Evolutionary conservation across 192 early-diverging fungal genomes (phyloP), one percentile per base, ranked within the genome.

Genomic region (Coemansia sp.): DNA sequence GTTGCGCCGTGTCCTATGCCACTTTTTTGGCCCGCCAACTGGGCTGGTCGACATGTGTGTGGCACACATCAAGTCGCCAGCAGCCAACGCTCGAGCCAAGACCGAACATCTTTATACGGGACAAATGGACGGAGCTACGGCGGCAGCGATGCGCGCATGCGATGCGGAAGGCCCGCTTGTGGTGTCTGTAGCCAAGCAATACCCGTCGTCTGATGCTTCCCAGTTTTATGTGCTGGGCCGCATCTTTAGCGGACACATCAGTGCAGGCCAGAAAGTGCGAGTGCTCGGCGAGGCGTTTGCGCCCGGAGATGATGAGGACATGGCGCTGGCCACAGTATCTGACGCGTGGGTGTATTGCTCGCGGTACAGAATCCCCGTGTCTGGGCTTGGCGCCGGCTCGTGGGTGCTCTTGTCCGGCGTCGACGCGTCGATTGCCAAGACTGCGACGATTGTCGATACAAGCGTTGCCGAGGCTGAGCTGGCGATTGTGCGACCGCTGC

Each of bases 331-430:
- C 19, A 84, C 93, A 14, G 93, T 99, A 4, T 66, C 82, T 4
- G 83, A 85, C 38, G 67, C 91, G 0, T 90, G 87, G 78, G 65
- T 98, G 7, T 93, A 87, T 69, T 90, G 96, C 72, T 90, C 94
- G 12, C 79, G 92, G 69, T 91, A 84, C 79, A 57, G 63, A 55
- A 85, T 99, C 23, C 90, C 90, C 14, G 91, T 97, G 9, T 85
- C 88, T 32, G 82, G 82, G 9, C 85, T 91, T 0, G 82, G 86
- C 10, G 95, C 97, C 0, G 97, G 97, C 29, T 86, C 83, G 51
- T 96, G 92, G 94, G 92, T 96, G 2, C 81, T 98, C 12, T 70
- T 99, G 29, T 86, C 87, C 49, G 97, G 97, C n/a, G 89, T 99
- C 2, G 96, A 97, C 64, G 82, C 82, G 11, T 89, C 93, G 1